These are phyloP conservation scores for Podaxis mareebaensis DNA, from an alignment of 768 basidiomycete species.

Conservation along the genomic window DNA sequence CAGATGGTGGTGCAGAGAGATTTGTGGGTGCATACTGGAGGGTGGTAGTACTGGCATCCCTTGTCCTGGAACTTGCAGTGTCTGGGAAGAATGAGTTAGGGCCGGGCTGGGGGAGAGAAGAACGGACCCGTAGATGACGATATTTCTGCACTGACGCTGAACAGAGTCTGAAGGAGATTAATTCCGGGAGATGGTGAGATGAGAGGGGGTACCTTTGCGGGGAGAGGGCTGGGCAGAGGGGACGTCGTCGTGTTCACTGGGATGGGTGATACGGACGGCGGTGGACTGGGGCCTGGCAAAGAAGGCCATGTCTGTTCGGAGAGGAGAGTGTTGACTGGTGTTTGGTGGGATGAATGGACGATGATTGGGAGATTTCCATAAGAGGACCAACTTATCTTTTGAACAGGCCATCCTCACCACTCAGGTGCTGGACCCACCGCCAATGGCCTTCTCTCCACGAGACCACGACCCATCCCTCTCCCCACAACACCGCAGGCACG, in stretches of 20 bases:
- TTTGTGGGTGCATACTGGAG: slow-evolving; percentile 38
- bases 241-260: slow-evolving; percentile 38
- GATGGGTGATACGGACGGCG: slow-evolving; percentile 74
- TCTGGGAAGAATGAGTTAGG: slow-evolving; percentile 35
- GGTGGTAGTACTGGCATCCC: slow-evolving; percentile 84
- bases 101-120: neutral
- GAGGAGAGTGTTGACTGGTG: neutral
- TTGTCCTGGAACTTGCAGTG: slow-evolving; percentile 86
- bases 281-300: slow-evolving; percentile 64
- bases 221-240: slow-evolving; percentile 27
- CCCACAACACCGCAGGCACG: slow-evolving; percentile 38
- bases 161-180: slow-evolving; percentile 50
- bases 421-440: neutral
- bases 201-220: slow-evolving; percentile 52
- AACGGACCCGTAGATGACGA: slow-evolving; percentile 91
- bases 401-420: no score
- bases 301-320: slow-evolving; percentile 54
- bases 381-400: neutral
- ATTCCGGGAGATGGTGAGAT: neutral
- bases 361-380: neutral
- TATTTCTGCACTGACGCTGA: slow-evolving; percentile 86
- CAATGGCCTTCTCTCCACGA: slow-evolving; percentile 21
- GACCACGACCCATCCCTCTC: slow-evolving; percentile 27
- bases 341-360: neutral
- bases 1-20: no score